A percentile compares a stretch with the other conserved stretches of the same genome.
Conservation (phyloP, 306 rosid species). For the Vachellia pachyceras region DNA sequence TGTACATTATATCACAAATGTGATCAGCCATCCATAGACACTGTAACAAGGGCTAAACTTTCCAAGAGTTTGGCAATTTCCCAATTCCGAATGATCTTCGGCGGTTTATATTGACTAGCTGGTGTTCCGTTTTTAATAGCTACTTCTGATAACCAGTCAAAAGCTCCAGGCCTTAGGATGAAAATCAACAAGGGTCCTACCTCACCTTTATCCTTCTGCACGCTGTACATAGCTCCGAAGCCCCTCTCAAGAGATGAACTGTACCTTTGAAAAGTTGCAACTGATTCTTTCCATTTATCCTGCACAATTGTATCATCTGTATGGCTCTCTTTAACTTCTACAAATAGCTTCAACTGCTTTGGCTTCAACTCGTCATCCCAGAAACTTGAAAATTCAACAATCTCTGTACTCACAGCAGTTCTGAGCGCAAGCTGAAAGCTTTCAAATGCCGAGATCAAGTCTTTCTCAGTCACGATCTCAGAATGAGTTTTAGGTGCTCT, state of each 20-base stretch:
- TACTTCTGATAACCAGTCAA: constrained; percentile 46
- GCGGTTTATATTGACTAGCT: constrained; percentile 72
- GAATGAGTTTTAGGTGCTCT: constrained; percentile 57
- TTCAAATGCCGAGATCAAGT: constrained; percentile 56
- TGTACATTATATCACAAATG: not conserved
- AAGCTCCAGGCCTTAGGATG: constrained; percentile 56
- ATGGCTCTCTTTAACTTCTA: constrained; percentile 53
- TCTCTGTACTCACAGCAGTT: constrained; percentile 46
- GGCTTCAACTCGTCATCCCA: constrained; percentile 46
- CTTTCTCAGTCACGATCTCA: constrained; percentile 65
- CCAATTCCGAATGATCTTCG: constrained; percentile 62
- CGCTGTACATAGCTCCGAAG: constrained; percentile 67
- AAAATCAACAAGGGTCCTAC: constrained; percentile 46
- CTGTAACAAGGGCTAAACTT: constrained; percentile 36
- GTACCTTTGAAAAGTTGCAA: constrained; percentile 42
- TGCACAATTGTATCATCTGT: constrained; percentile 33
- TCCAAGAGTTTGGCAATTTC: constrained; percentile 50
- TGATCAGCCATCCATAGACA: constrained; percentile 38
- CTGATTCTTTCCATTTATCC: constrained; percentile 44
- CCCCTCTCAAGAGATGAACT: constrained; percentile 53
- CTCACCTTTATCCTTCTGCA: constrained; percentile 53
- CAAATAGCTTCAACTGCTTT: constrained; percentile 56
- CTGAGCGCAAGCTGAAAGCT: constrained; percentile 46
- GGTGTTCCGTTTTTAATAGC: constrained; percentile 65
- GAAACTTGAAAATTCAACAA: constrained; percentile 62